Conservation (phyloP, 2,329 filamentous ascomycete genomes). For the Dactylellina cionopaga region DNA sequence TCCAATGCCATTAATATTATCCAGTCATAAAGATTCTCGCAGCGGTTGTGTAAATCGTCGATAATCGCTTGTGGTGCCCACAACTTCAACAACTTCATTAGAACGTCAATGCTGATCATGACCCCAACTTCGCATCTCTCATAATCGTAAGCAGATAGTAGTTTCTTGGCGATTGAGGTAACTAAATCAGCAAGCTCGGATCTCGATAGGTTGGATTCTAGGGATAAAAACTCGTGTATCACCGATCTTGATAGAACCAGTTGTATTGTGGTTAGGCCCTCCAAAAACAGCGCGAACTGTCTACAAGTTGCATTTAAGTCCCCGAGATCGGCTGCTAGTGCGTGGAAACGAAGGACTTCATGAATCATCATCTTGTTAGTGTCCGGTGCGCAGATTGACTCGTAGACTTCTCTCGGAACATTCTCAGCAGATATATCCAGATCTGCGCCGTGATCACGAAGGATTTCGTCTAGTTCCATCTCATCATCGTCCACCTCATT, state of each 20-base stretch:
- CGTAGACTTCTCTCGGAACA: slow-evolving; percentile 53
- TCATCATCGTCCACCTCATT: slow-evolving; percentile 57
- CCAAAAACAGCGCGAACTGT: slow-evolving; percentile 54
- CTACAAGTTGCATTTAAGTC: slow-evolving; percentile 44
- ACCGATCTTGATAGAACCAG: slow-evolving; percentile 55
- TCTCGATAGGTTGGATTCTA: slow-evolving; percentile 56
- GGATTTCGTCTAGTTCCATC: slow-evolving; percentile 62
- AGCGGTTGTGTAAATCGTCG: slow-evolving; percentile 71
- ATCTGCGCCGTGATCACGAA: slow-evolving; percentile 38
- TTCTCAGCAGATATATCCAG: slow-evolving; percentile 50
- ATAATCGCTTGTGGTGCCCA: slow-evolving; percentile 70
- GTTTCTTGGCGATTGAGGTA: slow-evolving; percentile 63
- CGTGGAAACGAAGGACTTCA: slow-evolving; percentile 54
- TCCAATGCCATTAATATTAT: slow-evolving; percentile 75
- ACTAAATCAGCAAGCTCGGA: slow-evolving; percentile 63
- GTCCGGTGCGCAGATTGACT: slow-evolving; percentile 54
- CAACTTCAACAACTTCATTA: slow-evolving; percentile 71
- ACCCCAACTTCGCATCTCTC: slow-evolving; percentile 79
- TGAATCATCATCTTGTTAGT: slow-evolving; percentile 53
- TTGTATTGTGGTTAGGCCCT: slow-evolving; percentile 47
- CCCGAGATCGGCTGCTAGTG: slow-evolving; percentile 33
- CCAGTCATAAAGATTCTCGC: slow-evolving; percentile 80
- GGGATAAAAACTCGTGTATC: slow-evolving; percentile 54
- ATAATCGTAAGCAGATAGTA: slow-evolving; percentile 69
- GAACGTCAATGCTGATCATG: slow-evolving; percentile 73